Evolutionary conservation across 2,329 filamentous ascomycete species (phyloP).

Genomic region (Stylonectria norvegica): DNA sequence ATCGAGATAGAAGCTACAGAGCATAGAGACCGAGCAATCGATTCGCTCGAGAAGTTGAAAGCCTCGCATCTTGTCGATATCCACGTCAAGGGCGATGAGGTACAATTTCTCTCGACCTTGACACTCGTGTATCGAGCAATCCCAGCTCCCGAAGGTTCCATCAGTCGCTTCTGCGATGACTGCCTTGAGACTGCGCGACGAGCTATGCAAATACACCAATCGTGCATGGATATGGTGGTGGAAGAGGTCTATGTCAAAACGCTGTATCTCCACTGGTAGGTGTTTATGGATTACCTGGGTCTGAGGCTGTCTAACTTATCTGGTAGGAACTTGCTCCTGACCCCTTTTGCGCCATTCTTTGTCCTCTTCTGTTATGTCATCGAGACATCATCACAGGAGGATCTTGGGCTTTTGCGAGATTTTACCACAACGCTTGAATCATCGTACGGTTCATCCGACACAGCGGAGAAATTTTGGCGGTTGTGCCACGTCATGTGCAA

Average conservation of each 20-base stretch:
- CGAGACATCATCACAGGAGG: conserved; percentile 49
- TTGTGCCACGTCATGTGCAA: conserved; percentile 60
- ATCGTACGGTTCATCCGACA: conserved; percentile 51
- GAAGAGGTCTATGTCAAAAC: conserved; percentile 40
- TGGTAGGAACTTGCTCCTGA: conserved; percentile 52
- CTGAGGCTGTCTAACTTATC: no score
- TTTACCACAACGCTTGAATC: conserved; percentile 56
- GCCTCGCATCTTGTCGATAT: conserved; percentile 41
- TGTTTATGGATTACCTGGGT: conserved; percentile 11
- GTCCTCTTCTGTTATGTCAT: conserved; percentile 57
- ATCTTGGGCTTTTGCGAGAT: conserved; percentile 52
- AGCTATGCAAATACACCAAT: conserved; percentile 44
- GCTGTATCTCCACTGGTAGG: conserved; percentile 52
- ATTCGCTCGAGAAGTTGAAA: conserved; percentile 36
- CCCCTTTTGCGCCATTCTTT: conserved; percentile 58
- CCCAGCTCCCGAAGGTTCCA: conserved; percentile 41
- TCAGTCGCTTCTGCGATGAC: conserved; percentile 45
- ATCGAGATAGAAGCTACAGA: conserved; percentile 36
- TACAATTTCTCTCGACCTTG: conserved; percentile 46
- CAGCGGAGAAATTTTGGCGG: conserved; percentile 58
- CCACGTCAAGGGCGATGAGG: conserved; percentile 45
- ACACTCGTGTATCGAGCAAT: conserved; percentile 53
- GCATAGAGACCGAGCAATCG: conserved; percentile 34
- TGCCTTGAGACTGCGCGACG: conserved; percentile 50
- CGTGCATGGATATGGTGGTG: conserved; percentile 43